These are phyloP conservation scores for Oidiodendron maius DNA, from an alignment of 495 filamentous ascomycete genomes.

Conservation along the genomic window DNA sequence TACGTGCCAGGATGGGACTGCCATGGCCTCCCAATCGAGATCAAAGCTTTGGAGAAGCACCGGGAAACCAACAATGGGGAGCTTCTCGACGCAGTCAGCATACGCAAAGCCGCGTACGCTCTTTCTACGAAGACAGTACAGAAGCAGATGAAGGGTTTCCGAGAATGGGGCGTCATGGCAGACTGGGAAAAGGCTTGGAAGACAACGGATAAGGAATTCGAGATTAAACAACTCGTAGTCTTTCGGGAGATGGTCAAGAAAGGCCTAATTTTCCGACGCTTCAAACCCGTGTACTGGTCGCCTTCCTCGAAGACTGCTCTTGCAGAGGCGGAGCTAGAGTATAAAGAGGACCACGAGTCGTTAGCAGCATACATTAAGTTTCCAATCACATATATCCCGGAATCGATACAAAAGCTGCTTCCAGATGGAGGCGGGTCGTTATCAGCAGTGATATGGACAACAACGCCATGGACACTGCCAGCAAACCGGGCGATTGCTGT, in stretches of 20 bases:
- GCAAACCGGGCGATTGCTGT: slow-evolving; percentile 88
- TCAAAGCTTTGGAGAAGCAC: slow-evolving; percentile 75
- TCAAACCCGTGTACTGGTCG: slow-evolving; percentile 96
- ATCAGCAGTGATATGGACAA: slow-evolving; percentile 89
- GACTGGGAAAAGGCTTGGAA: slow-evolving; percentile 91
- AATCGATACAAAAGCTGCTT: slow-evolving; percentile 30
- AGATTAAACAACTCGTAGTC: slow-evolving; percentile 77
- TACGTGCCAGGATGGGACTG: slow-evolving; percentile 98
- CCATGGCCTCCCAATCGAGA: slow-evolving; percentile 94
- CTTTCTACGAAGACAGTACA: slow-evolving; percentile 71
- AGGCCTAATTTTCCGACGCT: slow-evolving; percentile 79
- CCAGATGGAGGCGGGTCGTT: slow-evolving; percentile 33
- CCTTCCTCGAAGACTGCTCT: slow-evolving; percentile 85
- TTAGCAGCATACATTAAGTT: slow-evolving; percentile 79
- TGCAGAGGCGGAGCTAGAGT: slow-evolving; percentile 95
- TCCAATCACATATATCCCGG: slow-evolving; percentile 52
- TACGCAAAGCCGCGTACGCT: slow-evolving; percentile 66
- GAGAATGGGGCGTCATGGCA: slow-evolving; percentile 81
- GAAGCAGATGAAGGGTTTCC: slow-evolving; percentile 78
- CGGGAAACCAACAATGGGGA: slow-evolving; percentile 32
- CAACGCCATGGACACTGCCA: slow-evolving; percentile 94
- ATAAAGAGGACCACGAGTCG: slow-evolving; percentile 77
- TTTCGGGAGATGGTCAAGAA: slow-evolving; percentile 81
- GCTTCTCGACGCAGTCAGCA: slow-evolving; percentile 35
- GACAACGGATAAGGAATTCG: slow-evolving; percentile 86